Evolutionary conservation across 805 yeast species (phyloP).

Genomic region (Sugiyamaella floridensis): DNA sequence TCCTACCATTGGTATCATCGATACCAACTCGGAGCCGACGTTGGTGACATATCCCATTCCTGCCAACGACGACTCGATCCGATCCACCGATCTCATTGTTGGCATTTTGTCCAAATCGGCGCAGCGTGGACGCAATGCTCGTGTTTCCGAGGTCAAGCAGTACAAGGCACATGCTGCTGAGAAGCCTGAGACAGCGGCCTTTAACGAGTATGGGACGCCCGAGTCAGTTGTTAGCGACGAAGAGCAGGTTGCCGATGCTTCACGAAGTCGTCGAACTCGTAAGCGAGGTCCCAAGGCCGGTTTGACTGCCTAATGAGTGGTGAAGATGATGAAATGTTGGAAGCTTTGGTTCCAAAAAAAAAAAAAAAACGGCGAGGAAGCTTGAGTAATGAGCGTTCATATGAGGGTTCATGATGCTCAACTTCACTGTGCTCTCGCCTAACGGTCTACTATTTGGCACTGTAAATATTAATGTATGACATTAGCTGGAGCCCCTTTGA

Average conservation of each 20-base stretch:
- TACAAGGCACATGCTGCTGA: constrained; percentile 27
- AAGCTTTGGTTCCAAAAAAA: no score
- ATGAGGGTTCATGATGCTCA: no score
- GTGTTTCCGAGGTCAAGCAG: constrained; percentile 37
- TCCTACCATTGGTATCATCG: constrained; percentile 91
- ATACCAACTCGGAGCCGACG: constrained; percentile 88
- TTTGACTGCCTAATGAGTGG: not conserved
- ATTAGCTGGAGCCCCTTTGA: not conserved
- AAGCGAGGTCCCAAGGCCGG: not conserved
- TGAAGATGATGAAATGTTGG: no score
- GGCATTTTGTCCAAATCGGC: constrained; percentile 87
- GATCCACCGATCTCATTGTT: constrained; percentile 70
- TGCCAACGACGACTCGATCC: constrained; percentile 85
- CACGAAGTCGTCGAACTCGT: not conserved
- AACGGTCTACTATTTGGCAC: no score
- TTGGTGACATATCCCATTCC: constrained; percentile 92
- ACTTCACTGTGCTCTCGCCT: no score
- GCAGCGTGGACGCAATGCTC: constrained; percentile 59
- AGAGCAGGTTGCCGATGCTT: not conserved
- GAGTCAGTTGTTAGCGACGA: not conserved
- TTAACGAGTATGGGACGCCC: not conserved
- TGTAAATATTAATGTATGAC: not conserved
- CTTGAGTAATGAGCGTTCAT: no score
- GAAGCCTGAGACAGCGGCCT: not conserved
- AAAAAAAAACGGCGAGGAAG: no score